Conservation (phyloP, 2,329 filamentous ascomycete species). For the Orbilia oligospora region DNA sequence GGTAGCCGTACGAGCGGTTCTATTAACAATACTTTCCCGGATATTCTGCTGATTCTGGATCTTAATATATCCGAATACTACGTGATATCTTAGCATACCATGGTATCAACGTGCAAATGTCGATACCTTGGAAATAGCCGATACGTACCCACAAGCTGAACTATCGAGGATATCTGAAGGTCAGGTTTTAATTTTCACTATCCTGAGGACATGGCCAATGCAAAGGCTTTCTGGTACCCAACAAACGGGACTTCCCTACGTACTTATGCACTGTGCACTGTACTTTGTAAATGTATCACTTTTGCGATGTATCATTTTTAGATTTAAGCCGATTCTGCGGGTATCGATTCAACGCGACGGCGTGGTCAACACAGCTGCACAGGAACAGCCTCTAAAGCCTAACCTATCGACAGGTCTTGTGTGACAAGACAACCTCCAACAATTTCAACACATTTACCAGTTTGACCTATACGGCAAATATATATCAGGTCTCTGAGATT, state of each 20-base stretch:
- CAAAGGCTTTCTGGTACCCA: not conserved
- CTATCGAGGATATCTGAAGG: not conserved
- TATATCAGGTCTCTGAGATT: not conserved
- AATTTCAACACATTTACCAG: constrained; percentile 24
- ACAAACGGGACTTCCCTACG: constrained; percentile 1
- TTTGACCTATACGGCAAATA: not conserved
- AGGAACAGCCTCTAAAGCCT: not conserved
- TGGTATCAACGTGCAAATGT: not conserved
- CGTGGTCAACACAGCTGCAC: not conserved
- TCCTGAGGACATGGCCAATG: not conserved
- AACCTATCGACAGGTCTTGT: not conserved
- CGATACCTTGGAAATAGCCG: not conserved
- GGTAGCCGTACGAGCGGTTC: not conserved
- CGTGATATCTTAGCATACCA: not conserved
- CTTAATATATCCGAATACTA: not conserved
- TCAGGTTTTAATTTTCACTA: too few species aligned
- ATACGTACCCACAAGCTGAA: not conserved
- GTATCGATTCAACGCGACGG: not conserved
- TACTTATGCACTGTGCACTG: not conserved
- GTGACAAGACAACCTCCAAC: constrained; percentile 7
- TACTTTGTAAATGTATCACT: not conserved
- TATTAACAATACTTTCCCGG: not conserved
- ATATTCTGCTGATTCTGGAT: not conserved
- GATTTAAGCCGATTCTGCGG: too few species aligned
- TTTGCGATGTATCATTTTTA: constrained; percentile 21